Percentiles rank a stretch among this genome's conserved stretches.
phyloP scores from a whole-genome alignment of 169 alveolate genomes.

The Perkinsus olseni region DNA sequence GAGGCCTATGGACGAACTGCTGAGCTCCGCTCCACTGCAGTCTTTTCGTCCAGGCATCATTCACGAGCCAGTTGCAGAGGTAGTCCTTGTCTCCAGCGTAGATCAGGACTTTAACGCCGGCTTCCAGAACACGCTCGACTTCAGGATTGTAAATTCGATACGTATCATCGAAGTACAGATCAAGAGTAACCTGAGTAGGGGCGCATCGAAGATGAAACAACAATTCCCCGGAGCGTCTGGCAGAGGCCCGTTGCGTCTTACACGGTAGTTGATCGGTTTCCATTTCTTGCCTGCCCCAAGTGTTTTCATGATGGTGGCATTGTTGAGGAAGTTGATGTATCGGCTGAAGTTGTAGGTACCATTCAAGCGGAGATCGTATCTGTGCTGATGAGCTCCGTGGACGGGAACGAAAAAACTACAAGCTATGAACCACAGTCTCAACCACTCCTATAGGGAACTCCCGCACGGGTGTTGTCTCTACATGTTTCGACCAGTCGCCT shows the following conservation, averaged over 20 bases:
- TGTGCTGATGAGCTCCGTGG: no score
- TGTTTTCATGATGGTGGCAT: not conserved
- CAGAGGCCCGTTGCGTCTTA: not conserved
- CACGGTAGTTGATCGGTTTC: not conserved
- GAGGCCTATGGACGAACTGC: not conserved
- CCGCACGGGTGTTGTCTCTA: no score
- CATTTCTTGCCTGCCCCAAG: not conserved
- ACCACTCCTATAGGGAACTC: no score
- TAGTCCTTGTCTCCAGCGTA: not conserved
- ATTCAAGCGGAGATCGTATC: not conserved
- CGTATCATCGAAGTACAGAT: not conserved
- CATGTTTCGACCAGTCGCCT: not conserved
- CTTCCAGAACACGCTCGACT: not conserved
- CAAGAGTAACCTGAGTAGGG: not conserved
- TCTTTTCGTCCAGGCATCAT: not conserved
- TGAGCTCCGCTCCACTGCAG: not conserved
- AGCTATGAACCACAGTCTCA: no score
- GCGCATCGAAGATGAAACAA: no score
- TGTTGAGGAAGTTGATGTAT: not conserved
- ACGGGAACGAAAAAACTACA: no score
- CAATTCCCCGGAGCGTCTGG: no score
- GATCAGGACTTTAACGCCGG: not conserved
- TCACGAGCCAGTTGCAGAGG: not conserved
- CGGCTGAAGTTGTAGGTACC: not conserved
- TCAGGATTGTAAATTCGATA: not conserved